Percentiles rank a stretch among this genome's conserved stretches.
phyloP scores from a whole-genome alignment of 148 eudicot species.

The Oxyria digyna region DNA sequence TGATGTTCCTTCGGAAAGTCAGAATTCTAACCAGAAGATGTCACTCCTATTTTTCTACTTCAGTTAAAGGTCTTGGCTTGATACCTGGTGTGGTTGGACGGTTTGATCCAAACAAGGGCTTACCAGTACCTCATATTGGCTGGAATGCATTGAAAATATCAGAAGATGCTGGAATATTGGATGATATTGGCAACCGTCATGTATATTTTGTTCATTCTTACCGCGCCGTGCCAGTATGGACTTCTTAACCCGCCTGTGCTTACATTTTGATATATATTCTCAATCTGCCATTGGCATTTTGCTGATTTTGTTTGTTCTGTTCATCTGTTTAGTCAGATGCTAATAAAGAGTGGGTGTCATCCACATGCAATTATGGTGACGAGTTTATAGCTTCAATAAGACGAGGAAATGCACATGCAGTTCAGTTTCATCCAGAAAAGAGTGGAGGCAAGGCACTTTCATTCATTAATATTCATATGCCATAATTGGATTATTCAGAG shows the following conservation, averaged over 20 bases:
- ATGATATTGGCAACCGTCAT: conserved; percentile 64
- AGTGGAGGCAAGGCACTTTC: conserved; percentile 67
- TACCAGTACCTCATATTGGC: conserved; percentile 90
- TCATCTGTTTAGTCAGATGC: conserved; percentile 44
- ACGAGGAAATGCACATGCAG: conserved; percentile 85
- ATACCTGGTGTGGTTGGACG: conserved; percentile 98
- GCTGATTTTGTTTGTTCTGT: conserved; percentile 7
- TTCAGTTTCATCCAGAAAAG: conserved; percentile 99
- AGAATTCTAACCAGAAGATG: not conserved
- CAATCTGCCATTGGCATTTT: conserved; percentile 4
- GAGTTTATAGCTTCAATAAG: conserved; percentile 76
- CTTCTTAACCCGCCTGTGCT: not conserved
- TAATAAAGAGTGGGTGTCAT: conserved; percentile 88
- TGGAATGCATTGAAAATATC: conserved; percentile 73
- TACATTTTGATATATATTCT: conserved; percentile 1
- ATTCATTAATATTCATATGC: not conserved
- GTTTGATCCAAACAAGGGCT: conserved; percentile 65
- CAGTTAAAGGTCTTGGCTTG: conserved; percentile 71
- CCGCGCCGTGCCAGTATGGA: conserved; percentile 79
- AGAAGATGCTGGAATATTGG: conserved; percentile 61
- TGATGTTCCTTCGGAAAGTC: not conserved
- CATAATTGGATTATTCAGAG: not conserved
- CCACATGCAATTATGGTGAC: conserved; percentile 85
- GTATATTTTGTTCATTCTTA: conserved; percentile 98
- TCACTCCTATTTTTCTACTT: conserved; percentile 4